These are phyloP conservation scores for Colletotrichum sp. DNA, from an alignment of 2,329 filamentous ascomycete species.

Conservation along the genomic window DNA sequence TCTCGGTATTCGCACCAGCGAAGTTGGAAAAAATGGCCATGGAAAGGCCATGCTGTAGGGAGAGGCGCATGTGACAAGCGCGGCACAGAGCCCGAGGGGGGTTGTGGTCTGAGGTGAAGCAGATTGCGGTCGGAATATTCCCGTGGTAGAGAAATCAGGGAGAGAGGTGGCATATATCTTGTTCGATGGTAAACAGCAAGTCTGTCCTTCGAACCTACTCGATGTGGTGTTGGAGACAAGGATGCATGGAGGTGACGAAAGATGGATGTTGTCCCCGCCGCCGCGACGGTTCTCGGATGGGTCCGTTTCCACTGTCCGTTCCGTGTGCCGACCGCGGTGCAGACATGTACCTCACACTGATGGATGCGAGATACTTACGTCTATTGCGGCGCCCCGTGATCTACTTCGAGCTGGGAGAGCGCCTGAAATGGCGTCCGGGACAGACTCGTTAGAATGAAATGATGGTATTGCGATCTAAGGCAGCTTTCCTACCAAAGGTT, in stretches of 20 bases:
- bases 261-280: background rate
- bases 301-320: conserved; percentile 4
- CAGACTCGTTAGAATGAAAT: background rate
- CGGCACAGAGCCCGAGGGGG: background rate
- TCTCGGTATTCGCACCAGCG: conserved; percentile 79
- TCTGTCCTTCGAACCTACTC: background rate
- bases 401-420: background rate
- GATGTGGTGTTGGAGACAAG: background rate
- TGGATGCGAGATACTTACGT: background rate
- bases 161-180: background rate
- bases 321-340: background rate
- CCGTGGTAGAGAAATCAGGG: background rate
- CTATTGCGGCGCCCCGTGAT: background rate
- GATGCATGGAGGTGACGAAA: background rate
- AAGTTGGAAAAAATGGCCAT: background rate
- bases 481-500: background rate
- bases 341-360: background rate
- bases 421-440: background rate
- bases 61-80: background rate
- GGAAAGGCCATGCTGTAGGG: background rate
- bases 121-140: background rate
- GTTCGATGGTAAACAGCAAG: background rate
- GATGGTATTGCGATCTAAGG: background rate
- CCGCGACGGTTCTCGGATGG: conserved; percentile 4
- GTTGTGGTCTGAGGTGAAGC: background rate